Base-by-base conservation (phyloP, 1,139 yeast species). In the Nakaseomyces nivariensis region DNA sequence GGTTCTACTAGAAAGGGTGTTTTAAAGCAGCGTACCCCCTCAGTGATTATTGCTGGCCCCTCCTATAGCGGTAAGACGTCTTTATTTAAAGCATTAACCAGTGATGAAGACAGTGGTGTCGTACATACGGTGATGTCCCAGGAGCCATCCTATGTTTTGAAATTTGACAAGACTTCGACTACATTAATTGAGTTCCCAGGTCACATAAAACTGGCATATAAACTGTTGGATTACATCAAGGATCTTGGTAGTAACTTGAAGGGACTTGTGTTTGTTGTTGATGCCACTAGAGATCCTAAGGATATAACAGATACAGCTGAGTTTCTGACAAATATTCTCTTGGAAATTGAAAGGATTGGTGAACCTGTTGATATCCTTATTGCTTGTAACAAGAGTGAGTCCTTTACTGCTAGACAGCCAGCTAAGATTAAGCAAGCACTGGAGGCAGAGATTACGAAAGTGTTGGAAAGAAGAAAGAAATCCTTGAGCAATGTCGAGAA, bases 341-440 rank as follows among this genome's bases (percentile, higher is more conserved):
- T 75, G 24, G 62, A 74, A 27, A 79, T 87, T 1, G 94, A 85
- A 60, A 41, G 37, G 13, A 69, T 73, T 46, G 69, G 73, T 50
- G 79, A 81, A 22, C 94, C 94, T 2, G 74, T 84, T 17, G 92
- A 85, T 62, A 71, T 83, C 48, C 70, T 86, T 51, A 70, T 90
- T 57, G 94, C 90, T 31, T 79, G 90, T 52, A 92, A 90, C 69
- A 89, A 89, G 64, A 76, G 76, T 44, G 97, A 92, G 61, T 76
- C 82, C 47, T 92, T 92, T 69, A 87, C 87, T 57, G 79, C 95
- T 17, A 77, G 87, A 55, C 92, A 94, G 22, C 73, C 81, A 7
- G 63, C 68, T 49, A 81, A 83, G 60, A 75, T 90, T 49, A 75
- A 72, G 57, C 70, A 71, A 26, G 64, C 79, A 43, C 66, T 90